Conservation (phyloP, 2,329 filamentous ascomycete species). For the Aspergillus ochraceus region DNA sequence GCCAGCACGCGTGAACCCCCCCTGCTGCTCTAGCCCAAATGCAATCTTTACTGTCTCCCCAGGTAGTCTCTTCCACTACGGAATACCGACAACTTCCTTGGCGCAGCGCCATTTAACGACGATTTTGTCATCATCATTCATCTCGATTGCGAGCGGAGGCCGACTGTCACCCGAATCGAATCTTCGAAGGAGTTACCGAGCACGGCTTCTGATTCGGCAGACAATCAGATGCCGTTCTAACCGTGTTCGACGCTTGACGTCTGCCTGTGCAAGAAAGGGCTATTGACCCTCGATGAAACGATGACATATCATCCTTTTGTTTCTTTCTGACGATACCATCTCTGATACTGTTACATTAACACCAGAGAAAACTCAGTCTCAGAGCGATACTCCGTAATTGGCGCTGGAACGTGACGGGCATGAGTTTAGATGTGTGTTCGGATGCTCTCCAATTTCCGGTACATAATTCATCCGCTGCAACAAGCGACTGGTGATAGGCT, state of each 20-base stretch:
- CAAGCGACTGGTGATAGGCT: neutral
- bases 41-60: no score
- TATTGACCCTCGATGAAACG: neutral
- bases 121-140: no score
- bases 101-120: no score
- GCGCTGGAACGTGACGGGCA: neutral
- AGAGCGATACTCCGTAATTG: neutral
- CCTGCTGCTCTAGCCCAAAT: no score
- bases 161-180: no score
- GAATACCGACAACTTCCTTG: no score
- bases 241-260: neutral
- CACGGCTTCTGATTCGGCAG: neutral
- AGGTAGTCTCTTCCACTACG: no score
- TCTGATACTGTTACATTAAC: no score
- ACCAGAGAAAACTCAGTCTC: neutral
- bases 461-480: neutral
- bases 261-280: neutral
- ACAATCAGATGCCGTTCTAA: neutral
- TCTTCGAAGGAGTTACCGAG: neutral
- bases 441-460: neutral
- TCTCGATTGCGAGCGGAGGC: no score
- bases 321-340: no score
- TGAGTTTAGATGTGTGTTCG: neutral
- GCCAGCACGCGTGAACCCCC: neutral
- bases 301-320: neutral